phyloP scores from a whole-genome alignment of 2,329 filamentous ascomycete genomes.

The Ceratocystis destructans region DNA sequence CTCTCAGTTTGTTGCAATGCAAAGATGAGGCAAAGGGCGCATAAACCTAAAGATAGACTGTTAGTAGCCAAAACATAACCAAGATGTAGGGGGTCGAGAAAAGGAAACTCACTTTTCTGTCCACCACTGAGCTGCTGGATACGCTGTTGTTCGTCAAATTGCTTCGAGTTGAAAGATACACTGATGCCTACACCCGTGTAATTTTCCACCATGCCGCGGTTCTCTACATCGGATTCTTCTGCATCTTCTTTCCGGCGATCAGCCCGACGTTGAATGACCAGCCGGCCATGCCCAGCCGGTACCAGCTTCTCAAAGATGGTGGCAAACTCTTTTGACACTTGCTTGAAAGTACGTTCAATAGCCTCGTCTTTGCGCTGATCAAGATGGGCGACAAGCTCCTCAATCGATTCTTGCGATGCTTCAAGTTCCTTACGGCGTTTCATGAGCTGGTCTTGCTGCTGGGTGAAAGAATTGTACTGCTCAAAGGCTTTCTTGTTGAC shows the following conservation, averaged over 20 bases:
- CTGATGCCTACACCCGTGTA: conserved; percentile 94
- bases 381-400: conserved; percentile 80
- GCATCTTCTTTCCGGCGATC: conserved; percentile 48
- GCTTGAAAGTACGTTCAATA: conserved; percentile 96
- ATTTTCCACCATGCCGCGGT: conserved; percentile 69
- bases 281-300: conserved; percentile 75
- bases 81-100: background rate
- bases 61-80: conserved; percentile 20
- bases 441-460: conserved; percentile 73
- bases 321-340: conserved; percentile 86
- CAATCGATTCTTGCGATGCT: conserved; percentile 71
- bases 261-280: conserved; percentile 83
- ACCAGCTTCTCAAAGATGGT: conserved; percentile 91
- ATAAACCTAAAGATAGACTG: conserved; percentile 50
- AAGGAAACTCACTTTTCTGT: conserved; percentile 71
- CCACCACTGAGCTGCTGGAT: conserved; percentile 96
- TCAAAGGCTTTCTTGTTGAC: conserved; percentile 99
- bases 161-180: conserved; percentile 96
- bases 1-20: conserved; percentile 97
- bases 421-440: conserved; percentile 79
- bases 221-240: conserved; percentile 57
- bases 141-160: conserved; percentile 86
- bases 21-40: conserved; percentile 93
- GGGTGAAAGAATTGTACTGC: conserved; percentile 95
- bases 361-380: conserved; percentile 96